A percentile compares a stretch with the other conserved stretches of the same genome.
Evolutionary conservation across 176 grass and related monocot species (phyloP).

Genomic region (Secale cereale): DNA sequence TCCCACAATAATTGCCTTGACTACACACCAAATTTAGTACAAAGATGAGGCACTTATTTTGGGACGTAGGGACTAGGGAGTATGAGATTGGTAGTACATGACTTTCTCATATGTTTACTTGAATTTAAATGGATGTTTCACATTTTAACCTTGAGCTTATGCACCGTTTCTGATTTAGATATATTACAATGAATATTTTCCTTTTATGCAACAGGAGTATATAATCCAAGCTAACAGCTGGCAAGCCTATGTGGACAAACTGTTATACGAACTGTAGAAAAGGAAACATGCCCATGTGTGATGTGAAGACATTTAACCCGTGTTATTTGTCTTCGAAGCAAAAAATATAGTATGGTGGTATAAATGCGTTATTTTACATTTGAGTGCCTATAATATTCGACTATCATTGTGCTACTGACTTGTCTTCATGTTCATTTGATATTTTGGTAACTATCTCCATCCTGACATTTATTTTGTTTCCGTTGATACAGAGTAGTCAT

Average conservation of each 20-base stretch:
- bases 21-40: too few relatives aligned
- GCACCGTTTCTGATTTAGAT: too few relatives aligned
- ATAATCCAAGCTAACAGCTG: background rate
- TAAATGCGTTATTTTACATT: background rate
- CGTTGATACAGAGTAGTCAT: background rate
- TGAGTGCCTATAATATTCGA: background rate
- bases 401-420: background rate
- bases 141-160: too few relatives aligned
- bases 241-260: background rate
- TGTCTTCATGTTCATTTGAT: background rate
- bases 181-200: too few relatives aligned
- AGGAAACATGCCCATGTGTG: background rate
- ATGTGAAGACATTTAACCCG: background rate
- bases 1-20: too few relatives aligned
- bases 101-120: too few relatives aligned
- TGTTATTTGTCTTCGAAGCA: background rate
- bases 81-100: too few relatives aligned
- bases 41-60: too few relatives aligned
- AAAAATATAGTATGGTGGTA: background rate
- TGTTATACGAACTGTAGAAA: too few relatives aligned
- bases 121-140: too few relatives aligned
- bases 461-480: background rate
- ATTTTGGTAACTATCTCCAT: background rate
- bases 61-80: too few relatives aligned
- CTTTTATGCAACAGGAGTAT: too few relatives aligned